Conservation (phyloP, 345 rosid species). For the Schrenkiella parvula region DNA sequence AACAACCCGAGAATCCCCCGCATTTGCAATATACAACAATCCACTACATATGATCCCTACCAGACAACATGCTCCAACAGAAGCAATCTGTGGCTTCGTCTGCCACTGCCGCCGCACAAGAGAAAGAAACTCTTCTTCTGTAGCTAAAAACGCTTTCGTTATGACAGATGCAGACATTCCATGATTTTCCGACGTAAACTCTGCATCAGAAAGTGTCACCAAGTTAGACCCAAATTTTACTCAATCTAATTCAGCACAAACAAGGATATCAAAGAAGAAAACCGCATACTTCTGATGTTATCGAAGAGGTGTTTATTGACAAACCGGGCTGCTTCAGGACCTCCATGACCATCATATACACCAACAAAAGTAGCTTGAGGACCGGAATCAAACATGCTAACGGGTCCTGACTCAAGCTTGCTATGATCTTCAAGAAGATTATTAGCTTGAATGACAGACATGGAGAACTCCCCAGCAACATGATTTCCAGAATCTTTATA, state of each 20-base stretch:
- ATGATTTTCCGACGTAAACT: slow-evolving; percentile 65
- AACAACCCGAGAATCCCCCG: slow-evolving; percentile 57
- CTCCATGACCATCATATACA: slow-evolving; percentile 40
- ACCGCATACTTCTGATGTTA: slow-evolving; percentile 26
- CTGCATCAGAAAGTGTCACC: slow-evolving; percentile 56
- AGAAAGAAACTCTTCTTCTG: slow-evolving; percentile 35
- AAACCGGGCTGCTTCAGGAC: slow-evolving; percentile 38
- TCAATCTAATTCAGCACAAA: background rate
- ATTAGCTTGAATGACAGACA: slow-evolving; percentile 40
- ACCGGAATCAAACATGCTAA: slow-evolving; percentile 31
- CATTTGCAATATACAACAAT: slow-evolving; percentile 49
- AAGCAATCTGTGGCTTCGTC: slow-evolving; percentile 53
- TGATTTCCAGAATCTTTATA: slow-evolving; percentile 39
- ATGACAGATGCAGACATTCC: slow-evolving; percentile 78
- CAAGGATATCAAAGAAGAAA: background rate
- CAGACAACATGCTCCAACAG: slow-evolving; percentile 58
- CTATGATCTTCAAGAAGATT: slow-evolving; percentile 39
- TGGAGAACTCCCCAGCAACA: slow-evolving; percentile 36
- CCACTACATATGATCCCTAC: slow-evolving; percentile 56
- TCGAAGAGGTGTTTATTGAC: slow-evolving; percentile 32
- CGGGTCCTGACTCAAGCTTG: slow-evolving; percentile 34
- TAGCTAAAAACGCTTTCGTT: slow-evolving; percentile 36
- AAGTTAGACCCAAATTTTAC: slow-evolving; percentile 18
- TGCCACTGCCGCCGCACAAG: slow-evolving; percentile 39
- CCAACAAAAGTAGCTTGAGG: slow-evolving; percentile 41